These are phyloP conservation scores for Acaromyces ingoldii DNA, from an alignment of 1,284 basidiomycete genomes.

Conservation along the genomic window DNA sequence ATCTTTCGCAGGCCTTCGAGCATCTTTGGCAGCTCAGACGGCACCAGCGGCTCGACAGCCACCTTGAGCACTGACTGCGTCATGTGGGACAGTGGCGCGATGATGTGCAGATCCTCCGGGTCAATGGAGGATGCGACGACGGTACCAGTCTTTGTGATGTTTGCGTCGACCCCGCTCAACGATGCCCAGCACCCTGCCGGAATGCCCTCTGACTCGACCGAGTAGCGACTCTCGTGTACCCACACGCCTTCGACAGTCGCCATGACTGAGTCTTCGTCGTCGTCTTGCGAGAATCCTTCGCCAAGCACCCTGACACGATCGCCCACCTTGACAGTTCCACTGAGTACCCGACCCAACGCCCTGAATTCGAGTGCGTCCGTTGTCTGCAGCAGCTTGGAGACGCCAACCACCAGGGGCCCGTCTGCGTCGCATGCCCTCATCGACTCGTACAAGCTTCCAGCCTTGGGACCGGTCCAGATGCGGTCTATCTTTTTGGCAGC, in stretches of 20 bases:
- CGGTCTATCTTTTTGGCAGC: slow-evolving; percentile 65
- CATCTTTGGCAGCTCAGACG: slow-evolving; percentile 98
- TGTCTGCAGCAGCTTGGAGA: slow-evolving; percentile 91
- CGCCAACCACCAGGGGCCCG: slow-evolving; percentile 84
- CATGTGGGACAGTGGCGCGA: slow-evolving; percentile 90
- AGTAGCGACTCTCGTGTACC: slow-evolving; percentile 88
- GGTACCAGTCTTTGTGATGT: slow-evolving; percentile 92
- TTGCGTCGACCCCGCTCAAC: slow-evolving; percentile 85
- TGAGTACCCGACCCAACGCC: slow-evolving; percentile 89
- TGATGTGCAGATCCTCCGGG: slow-evolving; percentile 79
- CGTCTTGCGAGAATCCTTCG: slow-evolving; percentile 91
- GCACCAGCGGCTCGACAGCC: slow-evolving; percentile 94
- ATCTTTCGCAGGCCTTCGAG: slow-evolving; percentile 89
- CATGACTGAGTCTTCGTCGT: slow-evolving; percentile 95
- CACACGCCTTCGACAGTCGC: slow-evolving; percentile 80
- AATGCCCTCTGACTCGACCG: slow-evolving; percentile 78
- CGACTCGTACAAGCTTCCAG: slow-evolving; percentile 56
- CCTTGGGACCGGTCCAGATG: slow-evolving; percentile 27
- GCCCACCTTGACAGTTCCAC: slow-evolving; percentile 79
- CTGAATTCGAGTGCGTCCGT: slow-evolving; percentile 92
- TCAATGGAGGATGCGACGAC: slow-evolving; percentile 53
- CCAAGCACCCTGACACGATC: slow-evolving; percentile 90
- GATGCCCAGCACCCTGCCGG: slow-evolving; percentile 89
- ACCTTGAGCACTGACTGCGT: slow-evolving; percentile 97
- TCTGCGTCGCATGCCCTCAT: slow-evolving; percentile 79